These are phyloP conservation scores for Haplosporangium sp. DNA, from an alignment of 371 early-diverging fungal species.

Conservation along the genomic window DNA sequence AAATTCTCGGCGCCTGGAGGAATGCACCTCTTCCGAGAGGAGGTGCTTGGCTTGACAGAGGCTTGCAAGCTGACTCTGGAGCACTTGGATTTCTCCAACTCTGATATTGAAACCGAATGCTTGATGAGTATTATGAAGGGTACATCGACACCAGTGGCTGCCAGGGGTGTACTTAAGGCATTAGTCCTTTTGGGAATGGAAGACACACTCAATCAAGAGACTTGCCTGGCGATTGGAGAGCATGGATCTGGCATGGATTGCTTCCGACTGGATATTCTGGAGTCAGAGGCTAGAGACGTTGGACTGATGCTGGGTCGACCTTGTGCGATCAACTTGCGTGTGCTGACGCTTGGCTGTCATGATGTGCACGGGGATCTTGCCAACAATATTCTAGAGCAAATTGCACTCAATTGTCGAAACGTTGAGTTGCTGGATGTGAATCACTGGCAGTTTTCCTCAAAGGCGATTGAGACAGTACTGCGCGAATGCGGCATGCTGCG, in stretches of 20 bases:
- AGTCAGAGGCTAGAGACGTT: slow-evolving; percentile 49
- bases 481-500: slow-evolving; percentile 43
- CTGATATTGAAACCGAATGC: slow-evolving; percentile 46
- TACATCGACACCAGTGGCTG: slow-evolving; percentile 29
- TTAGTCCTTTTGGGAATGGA: slow-evolving; percentile 49
- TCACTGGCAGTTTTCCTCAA: slow-evolving; percentile 50
- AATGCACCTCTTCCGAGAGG: slow-evolving; percentile 35
- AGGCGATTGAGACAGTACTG: slow-evolving; percentile 41
- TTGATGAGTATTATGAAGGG: slow-evolving; percentile 41
- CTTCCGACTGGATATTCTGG: slow-evolving; percentile 53
- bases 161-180: slow-evolving; percentile 46
- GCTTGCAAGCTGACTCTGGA: slow-evolving; percentile 48
- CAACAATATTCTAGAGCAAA: slow-evolving; percentile 46
- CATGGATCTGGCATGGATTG: slow-evolving; percentile 42
- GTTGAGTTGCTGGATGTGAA: slow-evolving; percentile 51
- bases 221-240: slow-evolving; percentile 48
- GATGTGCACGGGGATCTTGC: slow-evolving; percentile 49
- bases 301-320: slow-evolving; percentile 34
- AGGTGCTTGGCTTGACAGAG: slow-evolving; percentile 33
- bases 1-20: slow-evolving; percentile 52
- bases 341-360: slow-evolving; percentile 49
- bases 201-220: slow-evolving; percentile 46
- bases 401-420: slow-evolving; percentile 41
- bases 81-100: slow-evolving; percentile 52
- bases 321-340: slow-evolving; percentile 34